Base-by-base conservation (phyloP, 192 early-diverging fungal genomes). In the Coemansia sp. region DNA sequence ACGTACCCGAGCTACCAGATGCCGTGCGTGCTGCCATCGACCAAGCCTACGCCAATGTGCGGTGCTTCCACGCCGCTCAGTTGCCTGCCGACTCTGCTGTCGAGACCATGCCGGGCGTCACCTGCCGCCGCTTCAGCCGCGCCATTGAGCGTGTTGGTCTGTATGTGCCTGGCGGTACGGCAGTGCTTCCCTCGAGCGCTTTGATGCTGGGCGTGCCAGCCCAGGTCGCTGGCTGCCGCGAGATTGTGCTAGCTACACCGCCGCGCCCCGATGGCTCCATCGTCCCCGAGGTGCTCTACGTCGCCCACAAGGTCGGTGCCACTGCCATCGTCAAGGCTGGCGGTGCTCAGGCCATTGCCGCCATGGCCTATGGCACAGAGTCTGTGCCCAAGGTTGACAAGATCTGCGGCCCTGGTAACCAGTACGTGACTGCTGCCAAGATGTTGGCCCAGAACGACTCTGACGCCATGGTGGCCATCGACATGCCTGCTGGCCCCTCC, bases 401-500 rank as follows among this genome's bases (percentile, higher is more conserved):
- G 89, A 99, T 99, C 77, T 98, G 95, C 82, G 98, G 98, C 32
- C 98, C 98, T 9, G 98, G 98, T 41, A 99, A 99, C 80, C 98
- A 99, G 81, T 99, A 94, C 76, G 98, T 99, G n/a, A 99, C 98
- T 3, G 95, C 96, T 5, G 96, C 98, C 64, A 99, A 99, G 86
- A 97, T 99, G 95, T 65, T 93, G 56, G 90, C 90, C 2, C 96
- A 97, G 89, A 96, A 93, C 84, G 96, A 98, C 68, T 91, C 90
- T 34, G 89, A 93, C 1, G 95, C 94, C 30, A 87, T 98, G 85
- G 87, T 97, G 6, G 87, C 97, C 22, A 98, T 98, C 67, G 98
- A 99, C 84, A 98, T 99, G 95, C 98, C 98, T 13, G 98, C 98
- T 15, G 98, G 98, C 12, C 98, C 98, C 6, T 99, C 98, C n/a